Percentiles rank a stretch among this genome's conserved stretches.
These are phyloP conservation scores for Micractinium conductrix DNA, from an alignment of 139 green algal species.

Conservation along the genomic window DNA sequence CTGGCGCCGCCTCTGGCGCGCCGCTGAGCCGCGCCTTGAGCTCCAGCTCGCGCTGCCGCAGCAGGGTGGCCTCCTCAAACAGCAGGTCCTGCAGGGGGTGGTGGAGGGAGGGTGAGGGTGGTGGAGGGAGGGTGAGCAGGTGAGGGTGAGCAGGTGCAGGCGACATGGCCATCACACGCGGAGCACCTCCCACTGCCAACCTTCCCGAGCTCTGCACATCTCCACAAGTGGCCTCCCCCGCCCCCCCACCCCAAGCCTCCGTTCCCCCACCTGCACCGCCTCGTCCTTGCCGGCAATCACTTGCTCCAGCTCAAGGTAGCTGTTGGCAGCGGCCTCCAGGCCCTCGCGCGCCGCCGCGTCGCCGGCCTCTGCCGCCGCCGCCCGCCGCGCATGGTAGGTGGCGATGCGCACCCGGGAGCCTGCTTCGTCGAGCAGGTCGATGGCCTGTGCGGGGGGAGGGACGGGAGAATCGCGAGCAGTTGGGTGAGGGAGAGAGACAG, in stretches of 20 bases:
- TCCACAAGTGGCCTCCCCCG: no score
- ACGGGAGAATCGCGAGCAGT: no score
- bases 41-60: slow-evolving; percentile 73
- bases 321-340: slow-evolving; percentile 19
- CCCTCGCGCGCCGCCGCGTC: neutral
- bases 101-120: neutral
- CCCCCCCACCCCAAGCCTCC: neutral
- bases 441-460: slow-evolving; percentile 60
- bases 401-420: slow-evolving; percentile 86
- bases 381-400: slow-evolving; percentile 65
- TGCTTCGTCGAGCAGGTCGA: slow-evolving; percentile 99
- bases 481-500: neutral
- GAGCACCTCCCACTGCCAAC: no score
- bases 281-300: slow-evolving; percentile 85
- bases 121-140: neutral
- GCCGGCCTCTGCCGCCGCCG: no score
- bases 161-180: no score
- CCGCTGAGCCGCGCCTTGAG: slow-evolving; percentile 47
- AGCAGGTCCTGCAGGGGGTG: slow-evolving; percentile 63
- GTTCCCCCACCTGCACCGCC: slow-evolving; percentile 44
- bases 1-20: neutral
- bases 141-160: no score
- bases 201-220: no score
- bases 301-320: slow-evolving; percentile 56
- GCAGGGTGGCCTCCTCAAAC: slow-evolving; percentile 89